Evolutionary conservation across 2,329 filamentous ascomycete species (phyloP).

Genomic region (Coniochaeta sp.): DNA sequence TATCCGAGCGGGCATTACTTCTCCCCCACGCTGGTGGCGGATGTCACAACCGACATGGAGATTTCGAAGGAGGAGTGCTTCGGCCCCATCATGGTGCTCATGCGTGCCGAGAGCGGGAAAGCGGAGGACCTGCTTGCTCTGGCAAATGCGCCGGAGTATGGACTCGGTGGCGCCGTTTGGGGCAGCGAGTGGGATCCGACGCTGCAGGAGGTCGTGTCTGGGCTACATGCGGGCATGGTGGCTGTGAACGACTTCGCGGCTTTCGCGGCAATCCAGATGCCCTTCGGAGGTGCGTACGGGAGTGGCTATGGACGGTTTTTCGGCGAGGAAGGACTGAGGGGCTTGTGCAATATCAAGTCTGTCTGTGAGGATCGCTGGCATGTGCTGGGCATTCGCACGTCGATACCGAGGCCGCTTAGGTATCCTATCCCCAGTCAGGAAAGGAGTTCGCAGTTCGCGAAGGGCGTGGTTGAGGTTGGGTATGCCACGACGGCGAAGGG

Average conservation of each 20-base stretch:
- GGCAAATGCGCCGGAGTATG: constrained; percentile 79
- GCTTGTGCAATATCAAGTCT: constrained; percentile 81
- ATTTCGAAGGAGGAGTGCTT: constrained; percentile 92
- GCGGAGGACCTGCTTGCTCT: constrained; percentile 61
- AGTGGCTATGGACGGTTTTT: constrained; percentile 92
- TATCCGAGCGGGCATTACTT: constrained; percentile 86
- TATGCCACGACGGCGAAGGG: constrained; percentile 34
- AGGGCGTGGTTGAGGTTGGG: constrained; percentile 53
- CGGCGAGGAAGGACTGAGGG: constrained; percentile 78
- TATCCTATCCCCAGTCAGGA: constrained; percentile 68
- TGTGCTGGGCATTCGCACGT: constrained; percentile 59
- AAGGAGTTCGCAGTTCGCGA: constrained; percentile 58
- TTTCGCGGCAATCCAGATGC: constrained; percentile 89
- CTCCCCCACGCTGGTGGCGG: constrained; percentile 78
- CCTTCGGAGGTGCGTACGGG: constrained; percentile 85
- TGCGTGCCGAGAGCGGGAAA: constrained; percentile 61
- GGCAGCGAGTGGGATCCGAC: constrained; percentile 56
- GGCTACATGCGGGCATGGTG: constrained; percentile 80
- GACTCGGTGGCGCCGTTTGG: constrained; percentile 84
- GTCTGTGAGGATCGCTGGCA: constrained; percentile 69
- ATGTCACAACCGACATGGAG: constrained; percentile 78
- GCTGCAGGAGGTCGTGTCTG: constrained; percentile 57
- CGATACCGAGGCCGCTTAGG: constrained; percentile 71
- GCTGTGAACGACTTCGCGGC: constrained; percentile 92
- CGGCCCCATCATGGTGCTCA: constrained; percentile 80